A percentile compares a stretch with the other conserved stretches of the same genome.
Evolutionary conservation across 768 basidiomycete species (phyloP).

Genomic region (Amanita molliuscula): DNA sequence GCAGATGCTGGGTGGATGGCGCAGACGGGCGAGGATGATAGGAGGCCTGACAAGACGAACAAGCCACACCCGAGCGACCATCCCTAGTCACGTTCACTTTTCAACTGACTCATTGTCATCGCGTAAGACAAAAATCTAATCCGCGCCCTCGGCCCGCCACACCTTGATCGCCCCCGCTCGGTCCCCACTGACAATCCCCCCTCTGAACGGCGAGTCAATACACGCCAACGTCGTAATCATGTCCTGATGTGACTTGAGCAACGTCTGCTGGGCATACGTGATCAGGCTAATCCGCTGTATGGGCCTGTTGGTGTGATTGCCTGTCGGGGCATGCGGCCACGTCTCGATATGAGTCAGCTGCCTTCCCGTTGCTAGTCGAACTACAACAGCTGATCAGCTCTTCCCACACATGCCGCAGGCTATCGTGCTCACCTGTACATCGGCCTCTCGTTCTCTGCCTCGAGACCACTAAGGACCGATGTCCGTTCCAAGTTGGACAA

Average conservation of each 20-base stretch:
- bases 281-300: constrained; percentile 71
- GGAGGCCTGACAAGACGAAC: constrained; percentile 23
- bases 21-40: constrained; percentile 17
- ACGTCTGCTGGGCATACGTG: constrained; percentile 72
- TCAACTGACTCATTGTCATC: constrained; percentile 2
- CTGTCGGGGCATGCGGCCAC: constrained; percentile 39
- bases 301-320: constrained; percentile 51
- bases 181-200: constrained; percentile 89
- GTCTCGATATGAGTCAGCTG: constrained; percentile 53
- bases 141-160: constrained; percentile 61
- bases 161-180: constrained; percentile 85
- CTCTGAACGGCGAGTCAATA: constrained; percentile 88
- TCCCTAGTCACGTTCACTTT: constrained; percentile 27
- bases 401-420: constrained; percentile 4
- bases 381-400: constrained; percentile 12
- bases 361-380: constrained; percentile 29
- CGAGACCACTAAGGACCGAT: constrained; percentile 68
- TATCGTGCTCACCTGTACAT: constrained; percentile 53
- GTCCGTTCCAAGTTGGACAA: constrained; percentile 63
- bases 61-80: constrained; percentile 21
- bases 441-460: constrained; percentile 66
- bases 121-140: constrained; percentile 12
- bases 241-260: constrained; percentile 85
- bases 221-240: constrained; percentile 77
- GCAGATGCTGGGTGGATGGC: constrained; percentile 8